Percentiles rank a stretch among this genome's conserved stretches.
Conservation (phyloP, 331 rosid species). For the Telfairia occidentalis region DNA sequence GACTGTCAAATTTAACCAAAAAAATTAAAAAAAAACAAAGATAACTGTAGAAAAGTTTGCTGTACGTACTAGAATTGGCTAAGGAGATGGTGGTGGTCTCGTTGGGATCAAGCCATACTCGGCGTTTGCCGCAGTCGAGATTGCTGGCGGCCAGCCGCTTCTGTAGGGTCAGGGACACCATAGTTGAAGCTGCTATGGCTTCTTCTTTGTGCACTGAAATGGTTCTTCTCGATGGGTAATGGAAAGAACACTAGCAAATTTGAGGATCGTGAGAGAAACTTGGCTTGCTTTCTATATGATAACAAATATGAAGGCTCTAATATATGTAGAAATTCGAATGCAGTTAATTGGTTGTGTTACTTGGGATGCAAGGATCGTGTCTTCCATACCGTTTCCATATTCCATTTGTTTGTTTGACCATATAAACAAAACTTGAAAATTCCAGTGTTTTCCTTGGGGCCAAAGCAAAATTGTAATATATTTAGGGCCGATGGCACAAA, state of each 20-base stretch:
- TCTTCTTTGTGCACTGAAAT: background rate
- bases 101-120: constrained; percentile 22
- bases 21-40: background rate
- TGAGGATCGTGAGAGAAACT: background rate
- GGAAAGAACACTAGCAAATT: background rate
- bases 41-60: background rate
- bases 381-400: background rate
- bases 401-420: background rate
- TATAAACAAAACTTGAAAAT: background rate
- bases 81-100: constrained; percentile 8
- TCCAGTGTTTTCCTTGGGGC: background rate
- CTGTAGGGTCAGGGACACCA: constrained; percentile 19
- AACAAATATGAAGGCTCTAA: background rate
- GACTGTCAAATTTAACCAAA: background rate
- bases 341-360: background rate
- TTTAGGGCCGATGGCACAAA: background rate
- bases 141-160: constrained; percentile 14
- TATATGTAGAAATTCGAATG: background rate
- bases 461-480: background rate
- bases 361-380: constrained; percentile 11
- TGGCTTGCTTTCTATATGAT: background rate
- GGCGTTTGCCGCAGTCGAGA: constrained; percentile 12
- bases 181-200: background rate
- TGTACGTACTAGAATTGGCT: constrained; percentile 17
- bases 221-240: background rate